These are phyloP conservation scores for Cordyceps militaris DNA, from an alignment of 2,329 filamentous ascomycete genomes.

Conservation along the genomic window DNA sequence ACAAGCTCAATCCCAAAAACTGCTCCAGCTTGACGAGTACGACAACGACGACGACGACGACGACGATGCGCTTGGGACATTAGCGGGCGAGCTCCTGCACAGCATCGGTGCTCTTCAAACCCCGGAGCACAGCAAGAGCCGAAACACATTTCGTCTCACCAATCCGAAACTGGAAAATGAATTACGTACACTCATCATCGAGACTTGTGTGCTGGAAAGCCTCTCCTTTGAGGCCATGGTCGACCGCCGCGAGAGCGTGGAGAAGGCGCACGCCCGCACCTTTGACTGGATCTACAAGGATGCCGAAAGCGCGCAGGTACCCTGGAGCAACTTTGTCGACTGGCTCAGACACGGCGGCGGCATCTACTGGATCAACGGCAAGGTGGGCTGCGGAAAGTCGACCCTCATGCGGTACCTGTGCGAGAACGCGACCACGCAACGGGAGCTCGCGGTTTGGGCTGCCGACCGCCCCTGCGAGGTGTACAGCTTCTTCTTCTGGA, in stretches of 20 bases:
- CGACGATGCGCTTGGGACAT: neutral
- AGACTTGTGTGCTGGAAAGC: neutral
- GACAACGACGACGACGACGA: neutral
- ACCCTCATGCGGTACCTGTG: constrained; percentile 31
- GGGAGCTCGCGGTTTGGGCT: constrained; percentile 23
- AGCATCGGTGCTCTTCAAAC: neutral
- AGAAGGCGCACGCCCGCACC: constrained; percentile 4
- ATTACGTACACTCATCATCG: neutral
- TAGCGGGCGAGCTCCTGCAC: neutral
- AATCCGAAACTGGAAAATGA: neutral
- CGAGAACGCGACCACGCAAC: constrained; percentile 14
- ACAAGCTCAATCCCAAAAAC: neutral
- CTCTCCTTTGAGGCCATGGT: neutral
- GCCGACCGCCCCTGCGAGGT: constrained; percentile 14
- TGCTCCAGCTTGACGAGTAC: neutral
- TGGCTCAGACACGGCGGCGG: constrained; percentile 21
- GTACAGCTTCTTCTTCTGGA: constrained; percentile 29
- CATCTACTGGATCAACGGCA: constrained; percentile 30
- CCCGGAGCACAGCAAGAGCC: neutral
- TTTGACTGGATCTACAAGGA: constrained; percentile 10
- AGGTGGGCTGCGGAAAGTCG: constrained; percentile 33
- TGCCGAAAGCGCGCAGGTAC: neutral
- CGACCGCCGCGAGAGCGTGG: constrained; percentile 5
- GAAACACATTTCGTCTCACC: neutral
- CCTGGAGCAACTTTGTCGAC: constrained; percentile 2